phyloP scores from a whole-genome alignment of 305 asterid species.

The Euphrasia arctica region DNA sequence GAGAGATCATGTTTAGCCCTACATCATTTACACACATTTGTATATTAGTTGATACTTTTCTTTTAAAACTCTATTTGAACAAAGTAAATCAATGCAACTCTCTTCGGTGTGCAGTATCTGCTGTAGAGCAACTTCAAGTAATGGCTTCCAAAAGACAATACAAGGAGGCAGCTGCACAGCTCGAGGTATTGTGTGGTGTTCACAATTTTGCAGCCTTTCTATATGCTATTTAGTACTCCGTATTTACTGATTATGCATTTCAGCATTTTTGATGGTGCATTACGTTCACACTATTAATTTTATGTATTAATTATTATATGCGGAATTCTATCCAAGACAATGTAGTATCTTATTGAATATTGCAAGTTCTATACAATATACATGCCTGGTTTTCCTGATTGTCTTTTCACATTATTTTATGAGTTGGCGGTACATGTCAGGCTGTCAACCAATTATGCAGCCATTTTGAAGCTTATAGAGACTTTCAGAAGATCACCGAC shows the following conservation, averaged over 20 bases:
- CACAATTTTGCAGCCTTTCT: conserved; percentile 25
- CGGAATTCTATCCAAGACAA: too few species aligned
- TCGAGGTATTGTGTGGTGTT: conserved; percentile 66
- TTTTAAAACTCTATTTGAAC: conserved; percentile 13
- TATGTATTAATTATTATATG: background rate
- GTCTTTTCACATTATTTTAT: conserved; percentile 23
- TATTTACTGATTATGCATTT: conserved; percentile 15
- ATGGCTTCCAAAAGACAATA: conserved; percentile 99
- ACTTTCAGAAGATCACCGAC: conserved; percentile 90
- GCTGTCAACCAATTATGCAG: conserved; percentile 98
- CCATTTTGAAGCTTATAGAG: conserved; percentile 95
- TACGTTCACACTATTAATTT: conserved; percentile 13
- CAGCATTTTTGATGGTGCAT: background rate
- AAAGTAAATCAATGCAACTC: conserved; percentile 21
- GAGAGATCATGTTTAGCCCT: conserved; percentile 13
- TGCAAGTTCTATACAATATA: conserved; percentile 7
- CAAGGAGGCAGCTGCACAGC: conserved; percentile 99
- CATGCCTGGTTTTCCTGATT: conserved; percentile 10
- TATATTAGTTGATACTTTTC: background rate
- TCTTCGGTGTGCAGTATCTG: conserved; percentile 72
- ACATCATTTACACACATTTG: conserved; percentile 6
- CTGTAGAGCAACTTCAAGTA: conserved; percentile 96
- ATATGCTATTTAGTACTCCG: background rate
- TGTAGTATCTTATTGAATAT: background rate
- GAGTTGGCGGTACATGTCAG: conserved; percentile 42